Conservation (phyloP, 2,329 filamentous ascomycete species). For the Colletotrichum musicola region DNA sequence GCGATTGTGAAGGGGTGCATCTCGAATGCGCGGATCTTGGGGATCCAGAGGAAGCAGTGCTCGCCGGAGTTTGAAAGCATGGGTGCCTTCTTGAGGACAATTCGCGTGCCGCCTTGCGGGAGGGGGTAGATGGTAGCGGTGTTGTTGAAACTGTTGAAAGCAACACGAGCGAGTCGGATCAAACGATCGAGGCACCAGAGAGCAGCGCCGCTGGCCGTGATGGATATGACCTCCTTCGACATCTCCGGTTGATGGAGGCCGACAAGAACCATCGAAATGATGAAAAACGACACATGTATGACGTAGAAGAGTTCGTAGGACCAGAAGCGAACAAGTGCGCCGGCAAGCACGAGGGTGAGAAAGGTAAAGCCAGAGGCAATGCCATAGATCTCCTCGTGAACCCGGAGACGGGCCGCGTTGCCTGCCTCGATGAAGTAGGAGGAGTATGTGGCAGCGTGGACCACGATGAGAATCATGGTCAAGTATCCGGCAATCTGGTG, state of each 20-base stretch:
- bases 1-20: conserved; percentile 76
- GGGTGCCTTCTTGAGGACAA: conserved; percentile 65
- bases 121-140: conserved; percentile 66
- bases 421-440: conserved; percentile 52
- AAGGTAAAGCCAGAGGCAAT: conserved; percentile 63
- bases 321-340: conserved; percentile 57
- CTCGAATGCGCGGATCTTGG: conserved; percentile 66
- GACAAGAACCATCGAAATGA: conserved; percentile 60
- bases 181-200: conserved; percentile 66
- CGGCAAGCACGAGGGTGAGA: conserved; percentile 57
- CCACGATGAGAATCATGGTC: conserved; percentile 58
- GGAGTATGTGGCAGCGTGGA: conserved; percentile 61
- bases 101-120: conserved; percentile 65
- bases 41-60: conserved; percentile 76
- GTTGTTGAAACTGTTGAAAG: conserved; percentile 62
- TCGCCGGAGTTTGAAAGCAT: conserved; percentile 63
- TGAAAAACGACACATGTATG: conserved; percentile 63
- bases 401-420: conserved; percentile 49
- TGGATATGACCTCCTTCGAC: conserved; percentile 55
- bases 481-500: conserved; percentile 67
- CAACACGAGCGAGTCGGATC: conserved; percentile 59
- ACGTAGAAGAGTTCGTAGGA: conserved; percentile 70
- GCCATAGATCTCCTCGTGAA: conserved; percentile 58
- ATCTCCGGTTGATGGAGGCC: conserved; percentile 66
- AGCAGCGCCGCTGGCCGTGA: conserved; percentile 56